Conservation (phyloP, 2,329 filamentous ascomycete species). For the Graphilbum ipis-grandicollis region DNA sequence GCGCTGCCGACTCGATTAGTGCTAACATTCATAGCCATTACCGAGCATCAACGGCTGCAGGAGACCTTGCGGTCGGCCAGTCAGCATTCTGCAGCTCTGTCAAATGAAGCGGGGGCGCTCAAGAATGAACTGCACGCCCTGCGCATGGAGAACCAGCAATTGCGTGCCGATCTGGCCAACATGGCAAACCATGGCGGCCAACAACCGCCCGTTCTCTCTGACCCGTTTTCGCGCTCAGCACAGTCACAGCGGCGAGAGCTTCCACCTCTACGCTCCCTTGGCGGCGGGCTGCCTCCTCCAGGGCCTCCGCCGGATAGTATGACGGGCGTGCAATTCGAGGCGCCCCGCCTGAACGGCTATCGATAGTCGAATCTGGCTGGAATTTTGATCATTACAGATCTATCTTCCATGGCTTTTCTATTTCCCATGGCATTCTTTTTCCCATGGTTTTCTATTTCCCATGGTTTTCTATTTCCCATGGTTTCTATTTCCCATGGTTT, state of each 20-base stretch:
- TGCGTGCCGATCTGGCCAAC: slow-evolving; percentile 19
- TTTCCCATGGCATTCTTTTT: background rate
- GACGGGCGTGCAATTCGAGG: slow-evolving; percentile 48
- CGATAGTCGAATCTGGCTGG: slow-evolving; percentile 14
- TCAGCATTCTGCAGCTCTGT: slow-evolving; percentile 22
- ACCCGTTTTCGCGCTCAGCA: slow-evolving; percentile 13
- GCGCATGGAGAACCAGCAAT: slow-evolving; percentile 29
- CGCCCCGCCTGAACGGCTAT: slow-evolving; percentile 28
- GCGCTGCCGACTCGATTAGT: background rate
- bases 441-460: background rate
- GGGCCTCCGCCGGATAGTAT: slow-evolving; percentile 33
- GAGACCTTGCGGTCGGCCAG: slow-evolving; percentile 30
- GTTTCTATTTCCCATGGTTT: background rate
- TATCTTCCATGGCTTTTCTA: background rate
- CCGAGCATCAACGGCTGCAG: slow-evolving; percentile 38
- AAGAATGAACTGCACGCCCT: slow-evolving; percentile 30
- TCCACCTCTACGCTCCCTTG: slow-evolving; percentile 37
- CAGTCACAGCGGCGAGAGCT: slow-evolving; percentile 26
- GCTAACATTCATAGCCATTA: slow-evolving; percentile 30
- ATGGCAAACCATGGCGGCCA: slow-evolving; percentile 10
- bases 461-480: background rate
- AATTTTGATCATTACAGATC: slow-evolving; percentile 1
- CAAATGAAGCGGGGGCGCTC: slow-evolving; percentile 28
- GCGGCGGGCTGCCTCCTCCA: slow-evolving; percentile 19
- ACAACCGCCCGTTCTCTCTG: slow-evolving; percentile 6